Base-by-base conservation (phyloP, 1,284 basidiomycete genomes). In the Leucoagaricus sp. region DNA sequence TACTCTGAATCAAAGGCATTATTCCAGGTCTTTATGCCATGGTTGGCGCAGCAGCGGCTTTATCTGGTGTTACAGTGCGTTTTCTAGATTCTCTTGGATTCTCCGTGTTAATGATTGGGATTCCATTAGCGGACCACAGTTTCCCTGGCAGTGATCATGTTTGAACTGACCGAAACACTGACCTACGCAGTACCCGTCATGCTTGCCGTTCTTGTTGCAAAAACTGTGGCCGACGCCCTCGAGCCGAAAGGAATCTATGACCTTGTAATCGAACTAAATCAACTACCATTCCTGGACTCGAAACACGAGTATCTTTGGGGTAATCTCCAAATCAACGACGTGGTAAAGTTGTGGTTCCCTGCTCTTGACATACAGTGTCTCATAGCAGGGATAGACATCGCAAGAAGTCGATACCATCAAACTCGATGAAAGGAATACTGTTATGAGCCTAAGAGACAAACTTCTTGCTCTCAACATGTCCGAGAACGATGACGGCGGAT, bases 231-330 rank as follows among this genome's bases (percentile, higher is more conserved):
- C 13, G 95, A 98, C 70, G 90, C 89, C 5, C 74, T 99, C 63
- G 93, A 98, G 70, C 92, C 92, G 19, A 96, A 96, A 70, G 93
- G 94, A 10, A 96, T 97, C 54, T 97, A 98, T 68, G 96, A 98
- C 69, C 83, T 98, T 29, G 93, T 95, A 57, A 98, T 98, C 58
- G 93, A 96, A 77, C 65, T 72, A 33, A 68, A 66, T 41, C 72
- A 96, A 69, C 80, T 97, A 19, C 96, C 96, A 0, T 98, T 94
- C 73, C 82, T 99, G 55, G 93, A 98, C 68, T 78, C 85, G 49
- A 97, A 95, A 72, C 87, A 89, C 61, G 87, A 93, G 65, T 94
- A 96, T 66, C 75, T 91, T 19, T 98, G 94, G 93, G 91, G 88
- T 0, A 79, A 80, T 45, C 75, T 86, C 7, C 82, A 87, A 55